These are phyloP conservation scores for Corchorus capsularis DNA, from an alignment of 345 rosid genomes.

Conservation along the genomic window DNA sequence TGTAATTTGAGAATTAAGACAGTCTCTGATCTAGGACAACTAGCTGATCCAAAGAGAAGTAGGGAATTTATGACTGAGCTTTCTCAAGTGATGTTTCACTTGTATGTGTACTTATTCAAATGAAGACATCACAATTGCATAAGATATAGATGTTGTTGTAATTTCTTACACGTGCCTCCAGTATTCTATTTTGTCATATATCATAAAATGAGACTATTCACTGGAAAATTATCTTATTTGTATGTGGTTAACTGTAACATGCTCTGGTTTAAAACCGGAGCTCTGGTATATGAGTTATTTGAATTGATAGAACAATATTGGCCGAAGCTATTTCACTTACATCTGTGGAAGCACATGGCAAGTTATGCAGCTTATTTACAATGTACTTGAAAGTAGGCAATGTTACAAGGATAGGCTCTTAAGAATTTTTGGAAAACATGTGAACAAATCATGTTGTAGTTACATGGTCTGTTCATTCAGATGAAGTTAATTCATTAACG, in stretches of 20 bases:
- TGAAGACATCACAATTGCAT: not conserved
- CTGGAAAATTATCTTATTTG: not conserved
- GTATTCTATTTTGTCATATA: not conserved
- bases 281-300: not conserved
- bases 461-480: not conserved
- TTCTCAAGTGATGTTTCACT: not conserved
- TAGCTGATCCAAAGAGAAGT: not conserved
- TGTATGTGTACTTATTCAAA: not conserved
- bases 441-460: not conserved
- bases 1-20: not conserved
- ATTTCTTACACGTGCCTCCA: not conserved
- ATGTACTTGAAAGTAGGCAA: not conserved
- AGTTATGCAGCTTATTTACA: not conserved
- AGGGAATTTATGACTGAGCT: slow-evolving; percentile 9
- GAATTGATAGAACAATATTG: not conserved
- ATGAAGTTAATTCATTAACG: not conserved
- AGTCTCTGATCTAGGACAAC: not conserved
- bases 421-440: not conserved
- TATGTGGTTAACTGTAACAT: not conserved
- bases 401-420: not conserved
- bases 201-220: not conserved
- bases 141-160: not conserved
- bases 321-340: not conserved
- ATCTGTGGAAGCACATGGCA: not conserved
- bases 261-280: not conserved